Evolutionary conservation across 345 rosid species (phyloP), one percentile per base, ranked within the genome.

Genomic region (Sisymbrium altissimum): DNA sequence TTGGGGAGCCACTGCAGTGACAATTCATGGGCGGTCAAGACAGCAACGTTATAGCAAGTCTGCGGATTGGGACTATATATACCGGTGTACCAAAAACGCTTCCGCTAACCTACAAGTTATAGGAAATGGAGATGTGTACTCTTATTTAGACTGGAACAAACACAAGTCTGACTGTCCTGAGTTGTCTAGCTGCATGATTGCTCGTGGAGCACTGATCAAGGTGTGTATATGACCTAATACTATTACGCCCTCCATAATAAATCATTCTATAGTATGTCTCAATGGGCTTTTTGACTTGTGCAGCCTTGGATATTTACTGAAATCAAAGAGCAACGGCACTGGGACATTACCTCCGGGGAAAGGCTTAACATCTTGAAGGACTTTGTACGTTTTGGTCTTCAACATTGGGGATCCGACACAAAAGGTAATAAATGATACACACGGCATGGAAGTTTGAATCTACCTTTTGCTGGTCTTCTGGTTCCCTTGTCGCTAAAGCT

Each of bases 231-330:
- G 44, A 45, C 61, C 44, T 18, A 12, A 40, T 38, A 44, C 15
- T 52, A 36, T 23, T 10, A 5, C 35, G 10, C 57, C 52, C 32
- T 63, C 46, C 12, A 3, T 54, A 43, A 33, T 44, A 69, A 62
- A 35, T 54, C 19, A 44, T 44, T 59, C 15, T 27, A 13, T 25
- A 33, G 36, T 45, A 1, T 46, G 18, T 70, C 75, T 76, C 53
- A 61, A 11, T 63, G 23, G 12, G 32, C 3, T 63, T 48, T 56
- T 55, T 11, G 71, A 36, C 64, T 72, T 75, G 77, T 53, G 74
- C 83, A 95, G 99, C 99, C 99, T 71, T 95, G 98, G 99, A 78
- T 95, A 84, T 95, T 90, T 74, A 95, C 94, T 77, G 99, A 95
- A 85, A 88, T 92, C 76, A 95, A 90, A 81, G 96, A 95, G 75